Percentiles rank a stretch among this genome's conserved stretches.
Conservation (phyloP, 176 grass and related monocot genomes). For the Cocos nucifera region DNA sequence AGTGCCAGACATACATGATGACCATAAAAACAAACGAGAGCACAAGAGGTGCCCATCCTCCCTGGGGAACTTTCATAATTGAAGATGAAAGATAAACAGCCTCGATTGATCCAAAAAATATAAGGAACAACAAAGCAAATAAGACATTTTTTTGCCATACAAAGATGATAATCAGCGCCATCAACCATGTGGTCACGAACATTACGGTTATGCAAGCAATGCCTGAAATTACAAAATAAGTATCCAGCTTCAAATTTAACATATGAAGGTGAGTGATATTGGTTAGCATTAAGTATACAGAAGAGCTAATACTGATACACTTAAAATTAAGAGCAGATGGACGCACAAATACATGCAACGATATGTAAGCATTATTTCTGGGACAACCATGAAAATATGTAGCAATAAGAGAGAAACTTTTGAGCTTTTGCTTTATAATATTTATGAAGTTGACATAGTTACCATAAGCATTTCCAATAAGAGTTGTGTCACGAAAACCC, state of each 20-base stretch:
- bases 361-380: no score
- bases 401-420: no score
- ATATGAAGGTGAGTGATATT: neutral
- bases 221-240: conserved; percentile 55
- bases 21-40: conserved; percentile 80
- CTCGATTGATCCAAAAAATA: conserved; percentile 89
- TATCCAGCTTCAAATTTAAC: conserved; percentile 18
- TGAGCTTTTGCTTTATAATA: neutral
- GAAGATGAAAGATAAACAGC: conserved; percentile 75
- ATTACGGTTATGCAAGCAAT: conserved; percentile 93
- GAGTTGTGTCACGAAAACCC: conserved; percentile 70
- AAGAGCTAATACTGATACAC: no score
- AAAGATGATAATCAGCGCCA: conserved; percentile 74
- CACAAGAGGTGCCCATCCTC: conserved; percentile 83
- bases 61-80: conserved; percentile 85
- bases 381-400: no score
- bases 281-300: no score
- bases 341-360: no score
- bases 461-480: conserved; percentile 94
- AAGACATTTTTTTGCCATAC: conserved; percentile 76
- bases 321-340: no score
- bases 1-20: conserved; percentile 95
- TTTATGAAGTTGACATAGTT: conserved; percentile 5
- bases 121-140: conserved; percentile 55
- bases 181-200: conserved; percentile 84